A percentile compares a stretch with the other conserved stretches of the same genome.
phyloP scores from a whole-genome alignment of 2,329 filamentous ascomycete species.

The Kalmusia sp. region DNA sequence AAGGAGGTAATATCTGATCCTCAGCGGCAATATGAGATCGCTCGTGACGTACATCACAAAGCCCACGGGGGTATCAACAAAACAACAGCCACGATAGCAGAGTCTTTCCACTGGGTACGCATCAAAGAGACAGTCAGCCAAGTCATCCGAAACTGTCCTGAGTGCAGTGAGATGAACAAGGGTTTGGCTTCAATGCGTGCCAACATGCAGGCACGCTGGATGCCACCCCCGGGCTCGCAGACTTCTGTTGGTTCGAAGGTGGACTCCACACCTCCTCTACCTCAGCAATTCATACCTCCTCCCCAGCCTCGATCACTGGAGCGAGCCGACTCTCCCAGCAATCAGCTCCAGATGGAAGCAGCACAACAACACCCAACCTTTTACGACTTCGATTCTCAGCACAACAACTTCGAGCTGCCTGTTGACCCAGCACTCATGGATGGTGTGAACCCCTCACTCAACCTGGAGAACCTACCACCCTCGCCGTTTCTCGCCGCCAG shows the following conservation, averaged over 20 bases:
- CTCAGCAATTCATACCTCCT: conserved; percentile 50
- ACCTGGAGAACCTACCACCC: conserved; percentile 40
- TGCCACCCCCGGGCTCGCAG: conserved; percentile 8
- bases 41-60: conserved; percentile 74
- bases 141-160: conserved; percentile 88
- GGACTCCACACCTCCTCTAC: conserved; percentile 2
- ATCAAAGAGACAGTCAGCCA: conserved; percentile 98
- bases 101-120: conserved; percentile 95
- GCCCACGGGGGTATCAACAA: conserved; percentile 97
- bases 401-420: conserved; percentile 60
- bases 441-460: conserved; percentile 21
- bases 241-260: neutral
- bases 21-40: conserved; percentile 88
- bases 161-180: conserved; percentile 77
- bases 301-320: conserved; percentile 16
- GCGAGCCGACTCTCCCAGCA: conserved; percentile 32
- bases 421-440: conserved; percentile 69
- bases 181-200: conserved; percentile 34
- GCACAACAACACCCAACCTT: conserved; percentile 42
- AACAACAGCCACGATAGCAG: conserved; percentile 91
- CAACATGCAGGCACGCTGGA: conserved; percentile 16
- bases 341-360: conserved; percentile 37
- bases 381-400: conserved; percentile 41
- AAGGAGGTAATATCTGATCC: conserved; percentile 96
- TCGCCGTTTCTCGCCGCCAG: conserved; percentile 42